Base-by-base conservation (phyloP, 2,329 filamentous ascomycete genomes). In the Lachnellula cervina region DNA sequence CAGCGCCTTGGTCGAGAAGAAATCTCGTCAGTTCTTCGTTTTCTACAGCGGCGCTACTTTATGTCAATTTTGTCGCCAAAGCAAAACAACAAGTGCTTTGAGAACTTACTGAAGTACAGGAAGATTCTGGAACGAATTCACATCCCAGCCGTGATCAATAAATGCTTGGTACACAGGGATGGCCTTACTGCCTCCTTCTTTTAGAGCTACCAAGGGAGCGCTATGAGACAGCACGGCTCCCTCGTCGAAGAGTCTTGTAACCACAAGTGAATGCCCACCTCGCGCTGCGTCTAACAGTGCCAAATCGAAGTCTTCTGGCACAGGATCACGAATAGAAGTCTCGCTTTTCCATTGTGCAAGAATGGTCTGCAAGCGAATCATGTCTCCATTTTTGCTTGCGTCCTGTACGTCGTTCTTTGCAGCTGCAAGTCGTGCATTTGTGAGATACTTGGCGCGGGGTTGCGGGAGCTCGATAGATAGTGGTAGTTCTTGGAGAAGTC, bases 121-220 rank as follows among this genome's bases (percentile, higher is more conserved):
- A 44, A 34, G 8, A 8, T 25, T 23, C 21, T 51, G 17, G 19
- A 51, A 51, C 5, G 49, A 43, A 19, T 44, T 43, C 13, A 51
- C 19, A 34, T 51, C 37, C 49, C 49, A 51, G 13, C 49, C 49
- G 34, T 51, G 49, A 44, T 51, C 37, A 43, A 51, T 23, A 4
- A 51, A 51, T 25, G 19, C 49, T 38, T 51, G 49, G 38, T 51
- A 34, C 3, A 51, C 28, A 2, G 28, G n/a, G 40, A 50, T 40
- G 14, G 48, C 48, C 48, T 50, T 34, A 25, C 9, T 21, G 19
- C 48, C 28, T 38, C 13, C n/a, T 40, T 40, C 37, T 23, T 50
- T 50, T 17, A 34, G 35, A 21, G 48, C 48, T 3, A 40, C 34
- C 4, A 25, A 2, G n/a, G 48, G 48, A 38, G 23, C 19, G 35